Conservation (phyloP, 306 rosid genomes). For the Hylodesmum podocarpum region DNA sequence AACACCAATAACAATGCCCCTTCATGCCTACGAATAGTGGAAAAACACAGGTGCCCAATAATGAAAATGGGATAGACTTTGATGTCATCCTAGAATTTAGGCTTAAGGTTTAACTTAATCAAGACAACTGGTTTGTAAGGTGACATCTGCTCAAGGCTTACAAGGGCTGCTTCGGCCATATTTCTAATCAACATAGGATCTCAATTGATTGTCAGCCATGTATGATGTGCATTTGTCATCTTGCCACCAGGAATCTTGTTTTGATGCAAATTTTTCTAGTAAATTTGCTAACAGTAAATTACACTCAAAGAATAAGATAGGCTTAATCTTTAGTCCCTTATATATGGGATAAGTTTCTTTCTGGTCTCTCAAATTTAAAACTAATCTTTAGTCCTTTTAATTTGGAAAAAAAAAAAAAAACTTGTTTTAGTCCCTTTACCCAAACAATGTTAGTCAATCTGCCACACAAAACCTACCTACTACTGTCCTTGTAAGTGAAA, state of each 20-base stretch:
- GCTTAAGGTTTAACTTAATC: background rate
- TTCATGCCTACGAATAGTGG: background rate
- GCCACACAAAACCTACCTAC: too few relatives aligned
- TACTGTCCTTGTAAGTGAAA: too few relatives aligned
- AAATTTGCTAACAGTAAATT: background rate
- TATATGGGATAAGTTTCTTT: too few relatives aligned
- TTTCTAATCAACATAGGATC: background rate
- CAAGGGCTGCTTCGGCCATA: background rate
- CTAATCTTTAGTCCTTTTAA: too few relatives aligned
- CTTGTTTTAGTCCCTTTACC: too few relatives aligned
- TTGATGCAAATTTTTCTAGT: background rate
- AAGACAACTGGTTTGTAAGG: background rate
- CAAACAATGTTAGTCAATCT: too few relatives aligned
- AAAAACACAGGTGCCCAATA: background rate
- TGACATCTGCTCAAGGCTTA: background rate
- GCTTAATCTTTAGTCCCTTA: too few relatives aligned
- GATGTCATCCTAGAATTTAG: background rate
- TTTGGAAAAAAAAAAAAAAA: too few relatives aligned
- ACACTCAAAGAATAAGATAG: constrained; percentile 5
- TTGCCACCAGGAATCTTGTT: background rate
- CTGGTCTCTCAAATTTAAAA: too few relatives aligned
- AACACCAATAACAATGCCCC: background rate
- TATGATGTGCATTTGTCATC: background rate
- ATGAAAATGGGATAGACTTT: background rate
- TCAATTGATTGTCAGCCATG: background rate